Evolutionary conservation across 306 rosid genomes (phyloP), one percentile per base, ranked within the genome.

Genomic region (Prunus davidiana): DNA sequence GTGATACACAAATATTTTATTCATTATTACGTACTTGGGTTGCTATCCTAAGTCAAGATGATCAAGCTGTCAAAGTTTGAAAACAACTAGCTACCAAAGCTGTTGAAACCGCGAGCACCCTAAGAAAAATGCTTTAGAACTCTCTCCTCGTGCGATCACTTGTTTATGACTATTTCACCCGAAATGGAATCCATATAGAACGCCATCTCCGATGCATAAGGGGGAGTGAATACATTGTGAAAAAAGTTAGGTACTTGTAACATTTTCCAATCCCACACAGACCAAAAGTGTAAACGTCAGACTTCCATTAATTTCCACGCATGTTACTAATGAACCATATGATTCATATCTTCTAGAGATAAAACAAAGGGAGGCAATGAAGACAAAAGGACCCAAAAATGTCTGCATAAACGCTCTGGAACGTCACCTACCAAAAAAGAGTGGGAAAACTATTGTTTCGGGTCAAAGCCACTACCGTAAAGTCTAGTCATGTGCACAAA

Each of bases 401-500:
- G 43, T 38, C 43, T 7, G 43, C 43, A 6, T 34, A 34, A 6
- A 34, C 9, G 43, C 43, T 34, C 43, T 34, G 43, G 43, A 34
- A 34, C 43, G 1, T 34, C 1, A 3, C 64, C 64, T 12, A 24
- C 18, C 64, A 0, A 24, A 24, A 60, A 24, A 25, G 38, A 25
- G 65, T 60, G 65, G 65, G 18, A 13, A 25, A 24, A 25, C 62
- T 46, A 9, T 10, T 28, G 19, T 34, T 69, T 3, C 43, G 27
- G 45, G 49, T 66, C 27, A 38, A 19, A 47, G 51, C 83, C 83
- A 75, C 76, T 75, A 11, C 34, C 19, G 24, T 52, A 56, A n/a
- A 8, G 22, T 22, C 62, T n/a, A 20, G 3, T 11, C 62, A 56
- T 49, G 16, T 52, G 22, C 20, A 52, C 20, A n/a, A 19, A 9